Percentiles rank a stretch among this genome's conserved stretches.
Evolutionary conservation across 805 yeast species (phyloP).

Genomic region (Tetrapisispora fleetii): DNA sequence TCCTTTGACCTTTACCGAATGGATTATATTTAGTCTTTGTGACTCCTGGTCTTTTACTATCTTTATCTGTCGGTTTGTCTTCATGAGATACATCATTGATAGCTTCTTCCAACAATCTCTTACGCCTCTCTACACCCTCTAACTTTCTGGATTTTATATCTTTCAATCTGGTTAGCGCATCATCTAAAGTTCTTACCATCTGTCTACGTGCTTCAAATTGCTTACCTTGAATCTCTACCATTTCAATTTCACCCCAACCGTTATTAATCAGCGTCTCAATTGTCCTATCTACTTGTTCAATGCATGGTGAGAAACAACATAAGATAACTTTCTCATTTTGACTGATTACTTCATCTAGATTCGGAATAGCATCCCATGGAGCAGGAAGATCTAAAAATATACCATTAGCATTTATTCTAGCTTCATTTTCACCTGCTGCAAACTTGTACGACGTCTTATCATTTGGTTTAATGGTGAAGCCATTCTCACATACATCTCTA

Average conservation of each 20-base stretch:
- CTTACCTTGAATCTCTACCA: constrained; percentile 81
- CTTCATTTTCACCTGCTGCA: constrained; percentile 21
- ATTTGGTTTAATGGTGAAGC: constrained; percentile 46
- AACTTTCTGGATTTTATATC: constrained; percentile 68
- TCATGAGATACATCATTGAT: constrained; percentile 20
- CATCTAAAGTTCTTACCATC: constrained; percentile 73
- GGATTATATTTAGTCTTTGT: constrained; percentile 66
- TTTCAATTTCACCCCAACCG: constrained; percentile 82
- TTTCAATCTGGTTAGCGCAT: constrained; percentile 67
- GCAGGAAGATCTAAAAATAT: constrained; percentile 89
- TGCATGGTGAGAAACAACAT: constrained; percentile 96
- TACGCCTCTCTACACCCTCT: constrained; percentile 52
- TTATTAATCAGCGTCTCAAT: constrained; percentile 59
- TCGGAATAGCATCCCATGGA: constrained; percentile 93
- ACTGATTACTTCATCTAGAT: constrained; percentile 50
- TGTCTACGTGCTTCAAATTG: constrained; percentile 85
- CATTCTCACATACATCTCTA: constrained; percentile 85
- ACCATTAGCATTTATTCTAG: constrained; percentile 49
- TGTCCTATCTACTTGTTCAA: constrained; percentile 90
- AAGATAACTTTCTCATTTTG: constrained; percentile 47
- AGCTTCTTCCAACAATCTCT: constrained; percentile 27
- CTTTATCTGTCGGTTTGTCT: constrained; percentile 14
- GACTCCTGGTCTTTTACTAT: constrained; percentile 18
- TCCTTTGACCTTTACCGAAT: constrained; percentile 80
- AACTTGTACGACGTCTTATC: constrained; percentile 20